A percentile compares a stretch with the other conserved stretches of the same genome.
Evolutionary conservation across 2,329 filamentous ascomycete species (phyloP).

Genomic region (Paecilomyces formosus): DNA sequence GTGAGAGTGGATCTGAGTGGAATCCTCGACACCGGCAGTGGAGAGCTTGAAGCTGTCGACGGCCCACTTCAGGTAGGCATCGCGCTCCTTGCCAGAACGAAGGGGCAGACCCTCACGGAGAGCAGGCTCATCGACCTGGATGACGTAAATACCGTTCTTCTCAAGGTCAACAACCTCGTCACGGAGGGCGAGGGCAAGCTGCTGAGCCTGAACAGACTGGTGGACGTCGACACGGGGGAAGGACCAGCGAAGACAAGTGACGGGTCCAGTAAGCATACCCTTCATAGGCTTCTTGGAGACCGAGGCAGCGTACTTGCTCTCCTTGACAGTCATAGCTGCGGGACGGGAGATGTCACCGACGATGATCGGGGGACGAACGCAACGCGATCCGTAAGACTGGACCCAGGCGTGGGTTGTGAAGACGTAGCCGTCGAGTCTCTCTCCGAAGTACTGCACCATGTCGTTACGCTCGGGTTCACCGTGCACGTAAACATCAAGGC

Average conservation of each 20-base stretch:
- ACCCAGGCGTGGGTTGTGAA: slow-evolving; percentile 99
- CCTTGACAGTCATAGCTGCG: slow-evolving; percentile 98
- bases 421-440: slow-evolving; percentile 91
- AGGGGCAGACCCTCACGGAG: slow-evolving; percentile 99
- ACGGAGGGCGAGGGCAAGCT: slow-evolving; percentile 95
- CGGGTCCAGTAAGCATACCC: slow-evolving; percentile 98
- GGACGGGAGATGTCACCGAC: slow-evolving; percentile 98
- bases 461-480: slow-evolving; percentile 99
- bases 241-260: slow-evolving; percentile 98
- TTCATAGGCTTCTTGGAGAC: slow-evolving; percentile 99
- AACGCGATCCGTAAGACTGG: slow-evolving; percentile 95
- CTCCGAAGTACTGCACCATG: slow-evolving; percentile 99
- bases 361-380: slow-evolving; percentile 95
- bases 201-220: slow-evolving; percentile 97
- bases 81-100: slow-evolving; percentile 85
- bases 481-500: slow-evolving; percentile 93
- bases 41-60: slow-evolving; percentile 97
- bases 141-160: slow-evolving; percentile 91
- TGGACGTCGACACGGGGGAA: slow-evolving; percentile 99
- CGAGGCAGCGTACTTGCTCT: slow-evolving; percentile 96
- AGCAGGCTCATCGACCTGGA: slow-evolving; percentile 98
- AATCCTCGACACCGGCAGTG: slow-evolving; percentile 86
- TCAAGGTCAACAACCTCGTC: slow-evolving; percentile 98
- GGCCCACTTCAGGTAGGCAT: slow-evolving; percentile 94
- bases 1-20: slow-evolving; percentile 99